Evolutionary conservation across 352 stramenopile species (phyloP), one percentile per base, ranked within the genome.

Genomic region (Phytophthora europaea): DNA sequence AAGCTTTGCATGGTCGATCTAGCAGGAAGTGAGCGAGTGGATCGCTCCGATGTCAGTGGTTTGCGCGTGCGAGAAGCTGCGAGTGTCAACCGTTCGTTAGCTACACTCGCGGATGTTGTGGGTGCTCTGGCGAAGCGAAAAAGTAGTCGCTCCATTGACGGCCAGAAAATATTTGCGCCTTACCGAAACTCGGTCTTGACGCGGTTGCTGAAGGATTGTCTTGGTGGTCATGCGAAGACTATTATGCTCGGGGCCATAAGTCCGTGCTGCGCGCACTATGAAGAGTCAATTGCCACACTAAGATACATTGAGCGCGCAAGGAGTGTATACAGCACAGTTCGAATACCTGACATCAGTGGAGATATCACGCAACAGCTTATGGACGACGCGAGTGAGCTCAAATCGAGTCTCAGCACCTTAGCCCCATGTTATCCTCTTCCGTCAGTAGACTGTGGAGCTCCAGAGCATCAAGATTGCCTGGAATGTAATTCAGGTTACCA

Each of bases 151-250:
- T 60, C 23, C 6, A 9, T 45, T 22, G 62, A 70, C 15, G 47
- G n/a, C 6, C 53, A 88, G 47, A 70, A 52, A 73, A 38, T 68
- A 10, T 97, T 93, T 68, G 81, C 97, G 16, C 93, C 94, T 1
- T 98, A 97, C 57, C 84, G 93, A 23, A 98, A 98, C 68, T 97
- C 89, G 15, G 84, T 97, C 20, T 76, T 98, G 23, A 98, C 92
- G 8, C 72, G 91, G 3, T 56, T 96, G 40, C 73, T 96, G 23
- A 94, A 95, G 47, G 82, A 95, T 55, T 89, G 83, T 56, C 79
- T 98, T 2, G 90, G 89, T 43, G 89, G 91, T 3, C 94, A 96
- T 43, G 83, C 90, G 28, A 90, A 90, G 40, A 95, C 88, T 0
- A 84, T 96, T 12, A 95, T 98, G 79, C 85, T 98, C n/a, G 92